Evolutionary conservation across 495 filamentous ascomycete genomes (phyloP), one percentile per base, ranked within the genome.

Genomic region (Penicillium psychrofluorescens): DNA sequence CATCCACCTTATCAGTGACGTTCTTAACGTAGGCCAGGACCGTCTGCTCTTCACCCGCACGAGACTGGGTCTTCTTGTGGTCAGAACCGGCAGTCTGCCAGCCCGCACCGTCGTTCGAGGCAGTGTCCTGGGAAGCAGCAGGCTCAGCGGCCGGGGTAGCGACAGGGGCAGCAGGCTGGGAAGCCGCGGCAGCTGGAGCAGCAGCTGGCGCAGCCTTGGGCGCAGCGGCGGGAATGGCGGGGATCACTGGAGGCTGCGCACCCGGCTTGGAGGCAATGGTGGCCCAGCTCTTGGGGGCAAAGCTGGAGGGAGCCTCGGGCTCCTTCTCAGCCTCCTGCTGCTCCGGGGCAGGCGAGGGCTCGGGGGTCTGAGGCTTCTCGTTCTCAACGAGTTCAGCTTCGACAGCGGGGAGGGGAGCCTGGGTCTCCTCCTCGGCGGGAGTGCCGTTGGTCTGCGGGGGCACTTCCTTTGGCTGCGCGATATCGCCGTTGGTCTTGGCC

Each of bases 11-110:
- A 2, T 92, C 87, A 32, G 83, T 88, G 29, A 97, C 90, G 52
- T 90, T 94, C 75, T 92, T 95, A 58, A 97, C 84, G 59, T 95
- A 97, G 11, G 80, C 94, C 46, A 85, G 71, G 35, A 84, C 80
- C 39, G 76, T 77, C 41, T 82, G 78, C 45, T 87, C 82, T 52
- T 87, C 83, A 28, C 62, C 50, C 33, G 74, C 63, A 44, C 87
- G 78, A 43, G 79, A 77, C 65, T 90, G 86, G 38, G 81, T 80
- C 70, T 91, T 91, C 56, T 82, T 83, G 70, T 90, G 83, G 41
- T 82, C 80, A 38, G 66, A 61, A 33, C 83, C 85, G 32, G 88
- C 88, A 42, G 86, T 88, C 58, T 91, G 88, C 86, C 90, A 95
- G 38, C 79, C 83, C 45, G 69, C 54, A 43, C 59, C 56, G 36